Percentiles rank a stretch among this genome's conserved stretches.
Evolutionary conservation across 2,329 filamentous ascomycete genomes (phyloP).

Genomic region (Leptographium galeiforme): DNA sequence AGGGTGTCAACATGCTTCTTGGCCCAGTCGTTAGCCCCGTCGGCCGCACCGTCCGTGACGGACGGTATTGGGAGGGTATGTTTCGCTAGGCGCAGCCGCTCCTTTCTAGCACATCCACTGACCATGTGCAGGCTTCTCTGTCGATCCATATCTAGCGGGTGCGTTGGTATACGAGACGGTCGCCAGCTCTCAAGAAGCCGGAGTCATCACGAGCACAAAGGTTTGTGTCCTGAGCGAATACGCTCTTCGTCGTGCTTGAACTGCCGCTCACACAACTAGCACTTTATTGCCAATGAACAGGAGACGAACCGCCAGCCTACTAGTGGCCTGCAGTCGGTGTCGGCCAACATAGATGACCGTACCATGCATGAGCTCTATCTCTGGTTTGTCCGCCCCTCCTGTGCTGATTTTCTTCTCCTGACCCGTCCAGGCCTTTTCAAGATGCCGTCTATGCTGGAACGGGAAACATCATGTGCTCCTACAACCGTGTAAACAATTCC

Average conservation of each 20-base stretch:
- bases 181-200: conserved; percentile 53
- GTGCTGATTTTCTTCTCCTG: neutral
- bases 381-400: conserved; percentile 21
- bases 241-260: neutral
- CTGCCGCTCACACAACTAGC: conserved; percentile 28
- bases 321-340: conserved; percentile 28
- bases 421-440: conserved; percentile 24
- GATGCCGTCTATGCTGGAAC: conserved; percentile 51
- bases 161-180: conserved; percentile 39
- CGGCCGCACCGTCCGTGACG: conserved; percentile 45
- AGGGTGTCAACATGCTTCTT: conserved; percentile 66
- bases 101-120: neutral
- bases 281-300: conserved; percentile 44
- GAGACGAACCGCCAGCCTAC: conserved; percentile 40
- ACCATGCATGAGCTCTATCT: conserved; percentile 35
- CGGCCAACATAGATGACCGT: conserved; percentile 29
- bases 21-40: conserved; percentile 62
- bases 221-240: conserved; percentile 14
- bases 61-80: conserved; percentile 44
- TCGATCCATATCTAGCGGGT: conserved; percentile 50
- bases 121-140: conserved; percentile 19
- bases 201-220: conserved; percentile 56
- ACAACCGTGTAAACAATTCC: conserved; percentile 56
- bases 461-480: conserved; percentile 44
- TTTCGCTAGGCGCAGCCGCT: neutral